Evolutionary conservation across 169 alveolate genomes (phyloP).

Genomic region (Sarcocystis neurona): DNA sequence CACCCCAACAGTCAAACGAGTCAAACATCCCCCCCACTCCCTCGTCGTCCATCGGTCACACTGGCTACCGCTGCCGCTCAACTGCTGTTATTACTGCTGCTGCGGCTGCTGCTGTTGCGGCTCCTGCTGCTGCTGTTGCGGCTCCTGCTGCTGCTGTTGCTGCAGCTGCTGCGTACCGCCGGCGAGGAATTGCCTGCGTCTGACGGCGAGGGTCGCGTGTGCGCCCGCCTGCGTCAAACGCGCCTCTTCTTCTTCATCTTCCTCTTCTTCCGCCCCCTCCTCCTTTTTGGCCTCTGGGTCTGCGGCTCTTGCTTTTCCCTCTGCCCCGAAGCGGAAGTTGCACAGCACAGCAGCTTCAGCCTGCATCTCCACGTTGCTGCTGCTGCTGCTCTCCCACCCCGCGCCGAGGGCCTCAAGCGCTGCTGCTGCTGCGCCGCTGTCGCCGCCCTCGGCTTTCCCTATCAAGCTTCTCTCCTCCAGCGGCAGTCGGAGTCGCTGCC

Average conservation of each 20-base stretch:
- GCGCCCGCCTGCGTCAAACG: background rate
- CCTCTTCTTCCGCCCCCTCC: background rate
- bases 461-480: slow-evolving; percentile 13
- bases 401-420: background rate
- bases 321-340: background rate
- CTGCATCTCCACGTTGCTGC: no score
- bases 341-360: slow-evolving; percentile 11
- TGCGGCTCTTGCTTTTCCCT: background rate
- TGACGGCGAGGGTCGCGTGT: background rate
- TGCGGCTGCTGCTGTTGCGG: background rate
- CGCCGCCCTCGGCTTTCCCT: background rate
- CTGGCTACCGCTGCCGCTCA: background rate
- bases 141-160: background rate
- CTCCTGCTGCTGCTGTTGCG: background rate
- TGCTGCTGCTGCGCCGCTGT: background rate
- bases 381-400: background rate
- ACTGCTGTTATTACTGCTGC: no score
- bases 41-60: no score
- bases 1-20: no score
- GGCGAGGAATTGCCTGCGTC: slow-evolving; percentile 41
- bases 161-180: slow-evolving; percentile 28
- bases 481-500: slow-evolving; percentile 23
- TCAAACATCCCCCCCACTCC: no score
- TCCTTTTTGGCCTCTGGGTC: background rate
- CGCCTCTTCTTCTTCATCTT: no score